Conservation (phyloP, 352 stramenopile genomes). For the Blastocystis sp. region DNA sequence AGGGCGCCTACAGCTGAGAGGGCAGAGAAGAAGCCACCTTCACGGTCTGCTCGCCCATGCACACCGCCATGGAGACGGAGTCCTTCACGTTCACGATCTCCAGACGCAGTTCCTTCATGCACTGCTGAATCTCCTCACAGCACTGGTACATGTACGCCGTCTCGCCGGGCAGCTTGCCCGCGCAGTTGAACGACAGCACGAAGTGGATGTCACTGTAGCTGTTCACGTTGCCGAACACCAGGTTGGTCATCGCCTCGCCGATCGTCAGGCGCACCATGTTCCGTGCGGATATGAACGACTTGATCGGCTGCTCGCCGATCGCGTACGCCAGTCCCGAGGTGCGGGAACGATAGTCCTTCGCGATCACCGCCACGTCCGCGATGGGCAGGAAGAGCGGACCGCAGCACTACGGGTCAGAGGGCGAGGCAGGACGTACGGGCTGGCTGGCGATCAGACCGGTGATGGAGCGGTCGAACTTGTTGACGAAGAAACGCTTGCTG, state of each 20-base stretch:
- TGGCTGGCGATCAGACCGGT: constrained; percentile 95
- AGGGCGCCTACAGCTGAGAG: constrained; percentile 77
- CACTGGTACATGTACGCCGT: constrained; percentile 96
- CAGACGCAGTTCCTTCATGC: constrained; percentile 90
- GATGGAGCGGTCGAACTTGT: constrained; percentile 93
- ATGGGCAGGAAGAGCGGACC: constrained; percentile 92
- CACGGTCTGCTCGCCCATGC: constrained; percentile 86
- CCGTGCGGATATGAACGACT: constrained; percentile 88
- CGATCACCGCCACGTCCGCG: constrained; percentile 92
- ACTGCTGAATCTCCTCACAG: constrained; percentile 88
- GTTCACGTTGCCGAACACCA: constrained; percentile 91
- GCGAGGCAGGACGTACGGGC: constrained; percentile 70
- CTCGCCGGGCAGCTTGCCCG: constrained; percentile 95
- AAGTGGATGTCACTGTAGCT: constrained; percentile 93
- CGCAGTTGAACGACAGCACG: constrained; percentile 99
- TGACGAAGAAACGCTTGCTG: constrained; percentile 95
- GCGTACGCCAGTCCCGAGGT: constrained; percentile 88
- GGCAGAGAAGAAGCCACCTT: constrained; percentile 75
- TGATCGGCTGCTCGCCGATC: constrained; percentile 92
- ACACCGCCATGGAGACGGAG: constrained; percentile 96
- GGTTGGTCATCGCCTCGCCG: constrained; percentile 94
- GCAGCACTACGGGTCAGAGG: constrained; percentile 82
- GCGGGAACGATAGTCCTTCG: constrained; percentile 88
- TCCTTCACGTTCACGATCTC: constrained; percentile 98
- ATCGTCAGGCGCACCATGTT: constrained; percentile 93